Conservation (phyloP, 2,329 filamentous ascomycete species). For the Ophiostoma himal-ulmi region DNA sequence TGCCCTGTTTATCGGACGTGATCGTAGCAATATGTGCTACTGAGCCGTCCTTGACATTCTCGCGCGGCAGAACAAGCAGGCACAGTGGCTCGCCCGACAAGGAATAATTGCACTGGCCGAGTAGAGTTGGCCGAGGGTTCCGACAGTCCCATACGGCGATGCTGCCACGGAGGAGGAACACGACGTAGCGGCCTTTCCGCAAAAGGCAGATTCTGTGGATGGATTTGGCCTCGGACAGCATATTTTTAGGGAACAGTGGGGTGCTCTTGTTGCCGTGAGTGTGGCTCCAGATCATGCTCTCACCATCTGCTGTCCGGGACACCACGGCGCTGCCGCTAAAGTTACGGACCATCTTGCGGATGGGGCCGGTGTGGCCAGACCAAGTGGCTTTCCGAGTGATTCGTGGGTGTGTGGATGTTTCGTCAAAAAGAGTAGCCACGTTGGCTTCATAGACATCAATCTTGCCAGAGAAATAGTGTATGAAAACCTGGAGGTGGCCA, state of each 20-base stretch:
- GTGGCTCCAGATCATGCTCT: conserved; percentile 80
- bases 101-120: conserved; percentile 55
- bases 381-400: conserved; percentile 61
- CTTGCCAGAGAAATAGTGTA: conserved; percentile 79
- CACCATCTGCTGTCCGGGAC: conserved; percentile 70
- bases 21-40: conserved; percentile 73
- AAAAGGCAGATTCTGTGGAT: conserved; percentile 77
- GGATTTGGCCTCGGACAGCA: conserved; percentile 60
- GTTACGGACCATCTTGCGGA: conserved; percentile 83
- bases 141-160: conserved; percentile 78
- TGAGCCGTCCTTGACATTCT: conserved; percentile 50
- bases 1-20: conserved; percentile 67
- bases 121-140: conserved; percentile 48
- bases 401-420: conserved; percentile 54
- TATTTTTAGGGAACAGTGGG: conserved; percentile 46
- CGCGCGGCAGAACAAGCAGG: conserved; percentile 65
- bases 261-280: conserved; percentile 45
- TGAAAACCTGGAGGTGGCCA: conserved; percentile 64
- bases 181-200: conserved; percentile 68
- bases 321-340: conserved; percentile 73
- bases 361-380: conserved; percentile 75
- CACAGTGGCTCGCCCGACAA: conserved; percentile 69
- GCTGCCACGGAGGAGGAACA: conserved; percentile 67
- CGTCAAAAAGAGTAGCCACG: conserved; percentile 75
- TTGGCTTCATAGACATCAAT: conserved; percentile 76